Conservation (phyloP, 805 yeast species). For the Lipomyces starkeyi region DNA sequence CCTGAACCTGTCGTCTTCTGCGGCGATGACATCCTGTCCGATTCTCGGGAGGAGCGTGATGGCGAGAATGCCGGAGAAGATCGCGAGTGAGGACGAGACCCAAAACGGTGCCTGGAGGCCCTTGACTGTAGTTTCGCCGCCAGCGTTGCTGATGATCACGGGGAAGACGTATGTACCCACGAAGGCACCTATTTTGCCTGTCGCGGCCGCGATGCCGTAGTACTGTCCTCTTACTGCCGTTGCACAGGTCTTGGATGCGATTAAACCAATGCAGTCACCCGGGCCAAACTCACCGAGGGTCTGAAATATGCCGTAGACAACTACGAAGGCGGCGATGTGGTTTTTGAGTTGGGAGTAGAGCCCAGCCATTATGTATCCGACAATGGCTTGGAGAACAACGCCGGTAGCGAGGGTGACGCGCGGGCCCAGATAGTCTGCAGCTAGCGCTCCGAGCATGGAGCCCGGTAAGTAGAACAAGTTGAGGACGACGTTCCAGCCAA, state of each 20-base stretch:
- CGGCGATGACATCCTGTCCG: conserved; percentile 79
- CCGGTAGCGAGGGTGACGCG: conserved; percentile 76
- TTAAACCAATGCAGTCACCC: conserved; percentile 87
- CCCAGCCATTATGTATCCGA: conserved; percentile 87
- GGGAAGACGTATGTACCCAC: conserved; percentile 91
- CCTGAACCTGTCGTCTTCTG: conserved; percentile 76
- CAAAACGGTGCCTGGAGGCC: conserved; percentile 82
- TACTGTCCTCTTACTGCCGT: conserved; percentile 89
- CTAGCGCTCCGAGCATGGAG: conserved; percentile 80
- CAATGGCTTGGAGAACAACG: conserved; percentile 69
- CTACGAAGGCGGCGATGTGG: conserved; percentile 78
- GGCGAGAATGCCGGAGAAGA: conserved; percentile 71
- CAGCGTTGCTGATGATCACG: conserved; percentile 65
- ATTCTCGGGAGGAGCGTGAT: conserved; percentile 77
- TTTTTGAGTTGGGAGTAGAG: conserved; percentile 59
- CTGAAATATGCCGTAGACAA: conserved; percentile 85
- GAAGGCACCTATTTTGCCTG: conserved; percentile 92
- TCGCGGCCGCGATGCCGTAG: conserved; percentile 89
- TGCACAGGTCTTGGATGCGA: conserved; percentile 85
- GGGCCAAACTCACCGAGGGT: conserved; percentile 93
- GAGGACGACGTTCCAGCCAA: conserved; percentile 92
- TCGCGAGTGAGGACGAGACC: conserved; percentile 77
- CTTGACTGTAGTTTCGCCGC: conserved; percentile 51
- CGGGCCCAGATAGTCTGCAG: conserved; percentile 92
- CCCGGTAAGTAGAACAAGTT: conserved; percentile 92